Evolutionary conservation across 2,329 filamentous ascomycete genomes (phyloP), one percentile per base, ranked within the genome.

Genomic region (Aspergillus pseudoviridinutans): DNA sequence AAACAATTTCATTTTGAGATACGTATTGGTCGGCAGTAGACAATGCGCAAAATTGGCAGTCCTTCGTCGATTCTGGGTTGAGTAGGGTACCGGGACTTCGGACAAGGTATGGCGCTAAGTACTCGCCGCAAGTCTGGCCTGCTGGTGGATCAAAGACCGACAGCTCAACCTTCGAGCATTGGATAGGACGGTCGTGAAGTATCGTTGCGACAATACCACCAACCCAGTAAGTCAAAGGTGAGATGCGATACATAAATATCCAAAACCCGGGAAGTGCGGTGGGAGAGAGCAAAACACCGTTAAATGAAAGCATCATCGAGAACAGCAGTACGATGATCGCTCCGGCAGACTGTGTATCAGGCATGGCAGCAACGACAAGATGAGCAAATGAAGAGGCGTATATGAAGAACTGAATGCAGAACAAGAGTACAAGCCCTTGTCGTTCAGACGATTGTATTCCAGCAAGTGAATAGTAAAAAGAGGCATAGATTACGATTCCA

Each of bases 391-490:
- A 94, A 61, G 84, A 88, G 1, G 89, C 87, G 74, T 92, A 93
- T 58, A 95, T 75, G 61, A 94, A 80, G 82, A 94, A 95, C 62
- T 82, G 77, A 68, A 87, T 82, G 51, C 92, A 80, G 67, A 91
- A 84, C 27, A 96, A 77, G 79, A 92, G 92, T 80, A 92, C 88
- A 10, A 93, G 83, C 0, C 79, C 88, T 8, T 90, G 89, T 32
- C 91, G 89, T 65, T 89, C 84, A 4, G 82, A 72, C 3, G 87
- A 82, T 58, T 84, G 78, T 59, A 83, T 81, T 0, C 79, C 78
- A 14, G 79, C 74, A 1, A 95, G 85, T 1, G 91, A 90, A 72
- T 94, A 96, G 79, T 95, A 96, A 84, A 89, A 93, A 73, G 82
- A 87, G 69, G 90, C 82, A 78, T 80, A 96, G 79, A 92, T 87